Conservation (phyloP, 192 early-diverging fungal genomes). For the Neocallimastix lanati region DNA sequence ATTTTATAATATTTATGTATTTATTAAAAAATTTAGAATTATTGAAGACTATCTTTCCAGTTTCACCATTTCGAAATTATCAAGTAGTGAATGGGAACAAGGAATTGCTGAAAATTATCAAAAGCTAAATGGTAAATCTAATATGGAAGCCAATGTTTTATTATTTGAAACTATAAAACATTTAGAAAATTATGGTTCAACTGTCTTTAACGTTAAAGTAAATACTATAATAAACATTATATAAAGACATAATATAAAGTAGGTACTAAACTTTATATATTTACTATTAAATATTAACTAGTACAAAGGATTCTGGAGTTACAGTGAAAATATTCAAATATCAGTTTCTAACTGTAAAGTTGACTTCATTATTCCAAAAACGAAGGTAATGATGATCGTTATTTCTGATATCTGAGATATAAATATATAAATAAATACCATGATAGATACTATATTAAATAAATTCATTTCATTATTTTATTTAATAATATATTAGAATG, state of each 20-base stretch:
- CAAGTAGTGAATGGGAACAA: slow-evolving; percentile 15
- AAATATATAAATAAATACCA: no score
- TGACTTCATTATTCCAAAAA: not conserved
- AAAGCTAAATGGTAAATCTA: slow-evolving; percentile 9
- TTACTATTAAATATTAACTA: no score
- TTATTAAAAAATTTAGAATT: no score
- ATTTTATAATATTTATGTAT: no score
- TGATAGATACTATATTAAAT: no score
- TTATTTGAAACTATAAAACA: slow-evolving; percentile 19
- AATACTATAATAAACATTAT: no score
- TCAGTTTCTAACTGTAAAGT: not conserved
- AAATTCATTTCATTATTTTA: no score
- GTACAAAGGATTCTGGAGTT: not conserved
- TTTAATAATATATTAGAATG: not conserved
- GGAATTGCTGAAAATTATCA: slow-evolving; percentile 21
- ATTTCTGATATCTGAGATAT: no score
- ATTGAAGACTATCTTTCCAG: slow-evolving; percentile 2
- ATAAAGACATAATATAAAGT: no score
- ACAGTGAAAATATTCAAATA: not conserved
- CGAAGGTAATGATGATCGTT: not conserved
- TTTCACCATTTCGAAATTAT: slow-evolving; percentile 8
- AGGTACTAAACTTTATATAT: no score
- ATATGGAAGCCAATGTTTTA: slow-evolving; percentile 12
- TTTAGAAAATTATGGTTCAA: slow-evolving; percentile 20
- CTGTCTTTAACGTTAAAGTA: slow-evolving; percentile 21